Percentiles rank a stretch among this genome's conserved stretches.
These are phyloP conservation scores for Aspergillus niger DNA, from an alignment of 2,329 filamentous ascomycete species.

Conservation along the genomic window DNA sequence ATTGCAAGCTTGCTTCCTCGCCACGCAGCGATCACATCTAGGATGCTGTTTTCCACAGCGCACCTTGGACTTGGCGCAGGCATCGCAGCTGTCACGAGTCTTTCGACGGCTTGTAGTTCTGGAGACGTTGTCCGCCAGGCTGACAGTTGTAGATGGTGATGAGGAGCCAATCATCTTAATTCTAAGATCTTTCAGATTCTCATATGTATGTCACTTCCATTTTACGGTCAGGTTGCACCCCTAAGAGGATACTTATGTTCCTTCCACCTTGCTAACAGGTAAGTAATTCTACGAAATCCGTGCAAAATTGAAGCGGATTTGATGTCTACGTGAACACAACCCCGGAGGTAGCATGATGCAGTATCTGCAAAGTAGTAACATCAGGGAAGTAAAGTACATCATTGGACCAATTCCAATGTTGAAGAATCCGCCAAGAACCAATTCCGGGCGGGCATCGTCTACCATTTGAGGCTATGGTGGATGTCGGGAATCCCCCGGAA, in stretches of 20 bases:
- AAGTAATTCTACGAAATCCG: too few species aligned
- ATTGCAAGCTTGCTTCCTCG: not conserved
- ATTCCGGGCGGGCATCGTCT: not conserved
- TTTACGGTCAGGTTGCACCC: too few species aligned
- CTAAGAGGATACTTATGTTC: too few species aligned
- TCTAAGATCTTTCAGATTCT: not conserved
- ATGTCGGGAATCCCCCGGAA: not conserved
- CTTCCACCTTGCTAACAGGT: too few species aligned
- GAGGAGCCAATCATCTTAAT: not conserved
- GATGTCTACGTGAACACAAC: too few species aligned
- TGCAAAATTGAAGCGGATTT: too few species aligned
- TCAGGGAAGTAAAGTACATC: not conserved
- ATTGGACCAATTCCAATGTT: not conserved
- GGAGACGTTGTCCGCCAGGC: not conserved
- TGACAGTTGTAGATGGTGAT: not conserved
- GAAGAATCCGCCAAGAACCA: not conserved
- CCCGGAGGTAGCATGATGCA: too few species aligned
- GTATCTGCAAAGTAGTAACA: not conserved
- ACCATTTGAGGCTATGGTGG: too few species aligned
- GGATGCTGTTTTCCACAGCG: constrained; percentile 2
- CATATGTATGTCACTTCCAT: too few species aligned
- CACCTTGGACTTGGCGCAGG: constrained; percentile 1
- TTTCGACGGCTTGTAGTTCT: not conserved
- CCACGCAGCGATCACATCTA: not conserved
- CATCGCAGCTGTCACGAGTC: constrained; percentile 1